Percentiles rank a stretch among this genome's conserved stretches.
Conservation (phyloP, 106 monocot genomes). For the Dendrobium chrysotoxum region DNA sequence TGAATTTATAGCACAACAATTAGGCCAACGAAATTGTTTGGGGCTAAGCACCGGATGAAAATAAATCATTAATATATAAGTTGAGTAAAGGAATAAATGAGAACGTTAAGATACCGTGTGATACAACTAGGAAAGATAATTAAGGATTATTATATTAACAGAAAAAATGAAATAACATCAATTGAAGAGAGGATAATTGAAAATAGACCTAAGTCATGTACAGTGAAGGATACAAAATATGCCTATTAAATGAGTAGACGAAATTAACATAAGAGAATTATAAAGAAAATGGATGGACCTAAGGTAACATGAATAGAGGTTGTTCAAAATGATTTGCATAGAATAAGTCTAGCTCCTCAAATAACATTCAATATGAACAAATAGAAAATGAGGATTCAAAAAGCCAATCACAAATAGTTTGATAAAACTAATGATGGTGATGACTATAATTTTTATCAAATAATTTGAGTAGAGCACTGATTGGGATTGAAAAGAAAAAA, state of each 20-base stretch:
- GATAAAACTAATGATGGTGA: background rate
- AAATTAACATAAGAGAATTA: background rate
- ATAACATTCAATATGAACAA: background rate
- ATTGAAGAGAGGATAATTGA: too few species aligned
- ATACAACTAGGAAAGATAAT: background rate
- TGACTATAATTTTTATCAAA: background rate
- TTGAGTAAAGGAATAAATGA: background rate
- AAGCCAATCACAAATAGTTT: background rate
- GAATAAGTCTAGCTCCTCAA: background rate
- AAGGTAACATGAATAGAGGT: too few species aligned
- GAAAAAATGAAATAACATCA: too few species aligned
- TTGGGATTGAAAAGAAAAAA: background rate
- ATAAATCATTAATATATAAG: background rate
- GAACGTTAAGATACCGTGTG: background rate
- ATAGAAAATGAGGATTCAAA: background rate
- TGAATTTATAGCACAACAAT: background rate
- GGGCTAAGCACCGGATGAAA: background rate
- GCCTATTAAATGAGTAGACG: background rate
- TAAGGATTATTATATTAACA: too few species aligned
- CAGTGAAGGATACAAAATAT: background rate
- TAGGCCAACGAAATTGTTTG: background rate
- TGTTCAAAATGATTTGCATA: background rate
- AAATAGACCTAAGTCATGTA: background rate
- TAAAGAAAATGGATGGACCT: background rate
- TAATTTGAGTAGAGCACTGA: background rate